A percentile compares a stretch with the other conserved stretches of the same genome.
Conservation (phyloP, 2,329 filamentous ascomycete genomes). For the Pestalotiopsis sp. region DNA sequence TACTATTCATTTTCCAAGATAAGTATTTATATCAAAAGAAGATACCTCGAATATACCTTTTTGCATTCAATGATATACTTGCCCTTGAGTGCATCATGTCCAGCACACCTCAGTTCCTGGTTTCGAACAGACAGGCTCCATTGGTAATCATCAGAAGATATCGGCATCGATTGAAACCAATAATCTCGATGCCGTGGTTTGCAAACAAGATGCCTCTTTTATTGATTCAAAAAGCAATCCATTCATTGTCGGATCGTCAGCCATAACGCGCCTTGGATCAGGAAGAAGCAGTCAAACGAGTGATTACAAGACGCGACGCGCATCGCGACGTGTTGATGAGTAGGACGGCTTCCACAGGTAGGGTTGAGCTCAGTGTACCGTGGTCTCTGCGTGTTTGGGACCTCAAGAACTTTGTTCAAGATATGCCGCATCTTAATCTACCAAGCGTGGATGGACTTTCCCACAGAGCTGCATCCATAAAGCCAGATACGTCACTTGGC, state of each 20-base stretch:
- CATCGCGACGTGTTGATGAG: not conserved
- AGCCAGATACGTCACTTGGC: too few relatives aligned
- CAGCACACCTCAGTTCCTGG: too few relatives aligned
- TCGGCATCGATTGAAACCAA: not conserved
- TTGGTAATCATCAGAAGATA: not conserved
- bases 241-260: too few relatives aligned
- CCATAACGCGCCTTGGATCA: not conserved
- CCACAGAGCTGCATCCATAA: too few relatives aligned
- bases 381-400: too few relatives aligned
- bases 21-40: not conserved
- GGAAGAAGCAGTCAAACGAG: not conserved
- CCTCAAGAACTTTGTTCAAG: not conserved
- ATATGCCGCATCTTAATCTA: not conserved
- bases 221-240: too few relatives aligned
- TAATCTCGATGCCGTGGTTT: too few relatives aligned
- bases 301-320: not conserved
- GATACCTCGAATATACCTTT: not conserved
- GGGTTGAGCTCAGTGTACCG: not conserved
- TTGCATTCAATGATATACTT: not conserved
- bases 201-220: too few relatives aligned
- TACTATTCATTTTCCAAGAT: not conserved
- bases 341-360: not conserved
- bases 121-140: not conserved
- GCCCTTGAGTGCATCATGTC: too few relatives aligned
- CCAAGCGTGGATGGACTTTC: not conserved